Evolutionary conservation across 768 basidiomycete species (phyloP), one percentile per base, ranked within the genome.

Genomic region (Kwoniella newhampshirensis): DNA sequence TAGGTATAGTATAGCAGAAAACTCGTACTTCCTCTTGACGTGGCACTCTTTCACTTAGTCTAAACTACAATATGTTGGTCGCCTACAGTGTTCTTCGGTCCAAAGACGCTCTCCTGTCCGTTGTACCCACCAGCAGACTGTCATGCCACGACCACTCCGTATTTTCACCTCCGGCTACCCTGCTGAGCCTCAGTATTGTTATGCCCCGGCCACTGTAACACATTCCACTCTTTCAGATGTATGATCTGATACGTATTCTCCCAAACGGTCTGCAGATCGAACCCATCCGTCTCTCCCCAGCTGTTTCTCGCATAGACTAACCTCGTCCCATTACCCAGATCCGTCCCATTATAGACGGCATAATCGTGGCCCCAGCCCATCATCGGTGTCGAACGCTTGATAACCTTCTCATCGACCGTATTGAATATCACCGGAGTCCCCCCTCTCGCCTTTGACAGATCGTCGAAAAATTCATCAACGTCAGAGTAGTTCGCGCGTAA

Each of bases 361-460:
- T 62, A 62, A 57, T 57, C 60, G 36, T 62, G 60, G n/a, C 36
- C 45, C 27, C 53, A 26, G 11, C 57, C 57, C 21, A 59, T 21
- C 28, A 52, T 42, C 20, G 57, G 57, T 18, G 18, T 40, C 1
- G 56, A 51, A 4, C 18, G 15, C 7, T 25, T 32, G 15, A 58
- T 39, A 8, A 51, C 42, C 8, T 44, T 42, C 26, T 58, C 17
- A 7, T 12, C 5, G 12, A 58, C 12, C 27, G 56, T 58, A 41
- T 58, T 58, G 48, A 58, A 51, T 7, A 61, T 42, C 0, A 61
- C 49, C 30, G 54, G 53, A 17, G 59, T 54, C 18, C 51, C 41
- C 2, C 21, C n/a, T 13, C 41, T 8, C 2, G 50, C 53, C 18
- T 37, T 44, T 9, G 21, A 23, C 4, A 27, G 21, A 35, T 54